Percentiles rank a stretch among this genome's conserved stretches.
Evolutionary conservation across 495 filamentous ascomycete species (phyloP).

Genomic region (Xylaria longipes): DNA sequence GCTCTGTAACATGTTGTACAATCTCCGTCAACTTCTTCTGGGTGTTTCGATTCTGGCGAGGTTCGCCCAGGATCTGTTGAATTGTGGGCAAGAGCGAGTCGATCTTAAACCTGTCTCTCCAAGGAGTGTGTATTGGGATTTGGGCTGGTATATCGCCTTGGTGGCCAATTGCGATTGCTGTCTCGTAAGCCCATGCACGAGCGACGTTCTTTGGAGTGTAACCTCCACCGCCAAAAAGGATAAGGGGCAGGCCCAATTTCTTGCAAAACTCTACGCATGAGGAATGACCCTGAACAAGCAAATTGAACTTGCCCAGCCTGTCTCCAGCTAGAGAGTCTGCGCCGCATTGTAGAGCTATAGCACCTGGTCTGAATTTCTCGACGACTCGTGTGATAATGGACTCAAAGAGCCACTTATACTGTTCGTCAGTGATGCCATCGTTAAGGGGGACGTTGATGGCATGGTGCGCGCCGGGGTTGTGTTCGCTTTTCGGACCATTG

Average conservation of each 20-base stretch:
- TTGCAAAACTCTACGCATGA: constrained; percentile 90
- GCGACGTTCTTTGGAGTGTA: constrained; percentile 99
- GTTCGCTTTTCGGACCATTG: constrained; percentile 82
- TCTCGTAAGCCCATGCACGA: constrained; percentile 95
- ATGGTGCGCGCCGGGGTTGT: constrained; percentile 90
- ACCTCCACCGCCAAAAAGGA: constrained; percentile 92
- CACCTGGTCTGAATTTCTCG: constrained; percentile 76
- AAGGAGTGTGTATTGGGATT: constrained; percentile 74
- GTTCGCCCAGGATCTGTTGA: constrained; percentile 66
- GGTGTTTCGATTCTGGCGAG: constrained; percentile 77
- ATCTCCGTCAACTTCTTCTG: constrained; percentile 76
- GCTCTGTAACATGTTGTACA: constrained; percentile 76
- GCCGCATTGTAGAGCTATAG: constrained; percentile 95
- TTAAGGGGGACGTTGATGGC: constrained; percentile 94
- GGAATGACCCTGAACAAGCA: constrained; percentile 92
- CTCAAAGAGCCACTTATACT: constrained; percentile 86
- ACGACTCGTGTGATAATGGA: constrained; percentile 78
- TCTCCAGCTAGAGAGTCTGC: constrained; percentile 95
- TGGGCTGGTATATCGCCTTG: constrained; percentile 71
- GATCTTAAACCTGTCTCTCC: constrained; percentile 82
- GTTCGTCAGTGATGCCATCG: constrained; percentile 93
- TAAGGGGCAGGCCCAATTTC: constrained; percentile 73
- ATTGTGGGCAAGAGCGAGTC: constrained; percentile 82
- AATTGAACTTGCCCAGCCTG: constrained; percentile 91
- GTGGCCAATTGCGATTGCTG: constrained; percentile 83